These are phyloP conservation scores for Trichoderma pleuroti DNA, from an alignment of 2,329 filamentous ascomycete species.

Conservation along the genomic window DNA sequence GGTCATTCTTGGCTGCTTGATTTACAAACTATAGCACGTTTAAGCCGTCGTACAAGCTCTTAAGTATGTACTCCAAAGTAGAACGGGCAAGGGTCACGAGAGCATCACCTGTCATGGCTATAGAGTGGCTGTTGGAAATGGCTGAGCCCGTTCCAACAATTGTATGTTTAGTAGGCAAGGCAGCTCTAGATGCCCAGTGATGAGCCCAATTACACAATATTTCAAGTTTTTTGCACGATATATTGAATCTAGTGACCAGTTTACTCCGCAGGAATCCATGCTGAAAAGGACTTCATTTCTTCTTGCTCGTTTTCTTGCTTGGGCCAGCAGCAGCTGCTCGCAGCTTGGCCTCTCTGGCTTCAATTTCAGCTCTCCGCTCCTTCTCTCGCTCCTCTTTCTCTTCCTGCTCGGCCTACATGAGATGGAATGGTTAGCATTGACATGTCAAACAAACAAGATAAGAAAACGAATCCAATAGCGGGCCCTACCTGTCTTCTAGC, in stretches of 20 bases:
- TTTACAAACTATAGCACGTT: background rate
- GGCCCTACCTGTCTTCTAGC: constrained; percentile 69
- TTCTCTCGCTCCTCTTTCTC: constrained; percentile 52
- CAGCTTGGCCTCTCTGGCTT: constrained; percentile 54
- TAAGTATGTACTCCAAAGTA: background rate
- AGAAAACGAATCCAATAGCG: no score
- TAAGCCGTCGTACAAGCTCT: background rate
- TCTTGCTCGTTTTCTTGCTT: constrained; percentile 49
- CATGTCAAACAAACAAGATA: background rate
- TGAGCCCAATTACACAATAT: background rate
- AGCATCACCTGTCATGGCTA: background rate
- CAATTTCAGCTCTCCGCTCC: constrained; percentile 47
- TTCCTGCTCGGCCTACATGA: constrained; percentile 53
- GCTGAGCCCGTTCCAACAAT: background rate
- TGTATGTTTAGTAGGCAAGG: background rate
- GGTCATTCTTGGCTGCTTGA: background rate
- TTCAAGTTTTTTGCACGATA: background rate
- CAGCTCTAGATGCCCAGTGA: background rate
- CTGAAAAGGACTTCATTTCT: constrained; percentile 32
- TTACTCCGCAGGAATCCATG: background rate
- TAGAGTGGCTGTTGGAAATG: background rate
- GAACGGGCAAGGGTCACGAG: background rate
- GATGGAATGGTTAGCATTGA: background rate
- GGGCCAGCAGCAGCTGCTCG: constrained; percentile 50
- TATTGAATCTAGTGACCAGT: background rate